Conservation (phyloP, 2,329 filamentous ascomycete genomes). For the Pleoardoris graminearum region DNA sequence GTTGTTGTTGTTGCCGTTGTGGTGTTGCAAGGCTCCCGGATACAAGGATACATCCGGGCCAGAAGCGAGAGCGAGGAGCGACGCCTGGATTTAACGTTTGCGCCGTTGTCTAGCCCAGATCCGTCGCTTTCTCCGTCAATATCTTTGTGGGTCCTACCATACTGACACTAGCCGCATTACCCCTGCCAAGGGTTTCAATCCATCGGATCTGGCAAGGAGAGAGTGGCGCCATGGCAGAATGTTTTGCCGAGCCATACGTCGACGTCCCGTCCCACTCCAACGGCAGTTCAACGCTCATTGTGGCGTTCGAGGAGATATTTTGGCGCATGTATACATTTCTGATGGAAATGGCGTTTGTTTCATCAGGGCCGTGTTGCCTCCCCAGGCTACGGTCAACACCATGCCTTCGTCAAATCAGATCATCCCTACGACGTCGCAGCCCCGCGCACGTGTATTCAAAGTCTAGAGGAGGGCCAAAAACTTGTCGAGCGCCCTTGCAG, state of each 20-base stretch:
- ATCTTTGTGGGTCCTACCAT: background rate
- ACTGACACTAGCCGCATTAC: background rate
- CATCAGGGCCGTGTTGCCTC: too few relatives aligned
- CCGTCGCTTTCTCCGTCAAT: too few relatives aligned
- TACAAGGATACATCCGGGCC: background rate
- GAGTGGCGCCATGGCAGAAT: background rate
- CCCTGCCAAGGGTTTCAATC: slow-evolving; percentile 7
- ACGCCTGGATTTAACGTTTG: background rate
- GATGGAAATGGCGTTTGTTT: too few relatives aligned
- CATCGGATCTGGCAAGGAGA: slow-evolving; percentile 3
- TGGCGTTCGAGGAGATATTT: too few relatives aligned
- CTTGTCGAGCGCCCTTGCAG: too few relatives aligned
- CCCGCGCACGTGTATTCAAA: too few relatives aligned
- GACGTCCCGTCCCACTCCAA: background rate
- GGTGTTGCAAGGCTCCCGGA: background rate
- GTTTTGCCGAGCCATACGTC: background rate
- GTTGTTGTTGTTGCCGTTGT: background rate
- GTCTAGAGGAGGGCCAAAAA: too few relatives aligned
- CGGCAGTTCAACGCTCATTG: background rate
- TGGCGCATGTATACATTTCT: too few relatives aligned
- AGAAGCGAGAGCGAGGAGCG: background rate
- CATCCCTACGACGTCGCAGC: too few relatives aligned
- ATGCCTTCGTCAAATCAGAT: too few relatives aligned
- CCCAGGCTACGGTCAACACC: too few relatives aligned
- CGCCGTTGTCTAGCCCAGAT: background rate